Percentiles rank a stretch among this genome's conserved stretches.
phyloP scores from a whole-genome alignment of 176 grass and related monocot species.

The Miscanthus lutarioriparius region DNA sequence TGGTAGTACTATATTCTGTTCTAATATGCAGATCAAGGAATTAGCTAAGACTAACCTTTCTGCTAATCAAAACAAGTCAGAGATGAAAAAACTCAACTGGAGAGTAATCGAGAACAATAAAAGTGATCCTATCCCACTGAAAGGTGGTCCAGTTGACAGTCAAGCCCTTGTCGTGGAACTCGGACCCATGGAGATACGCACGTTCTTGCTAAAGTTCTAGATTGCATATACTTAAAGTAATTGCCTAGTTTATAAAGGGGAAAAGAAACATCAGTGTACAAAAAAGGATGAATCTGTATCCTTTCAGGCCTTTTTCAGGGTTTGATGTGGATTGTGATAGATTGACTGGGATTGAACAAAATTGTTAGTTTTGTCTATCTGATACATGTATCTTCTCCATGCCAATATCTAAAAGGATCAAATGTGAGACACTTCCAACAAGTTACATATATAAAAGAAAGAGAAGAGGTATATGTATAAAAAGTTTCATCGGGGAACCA shows the following conservation, averaged over 20 bases:
- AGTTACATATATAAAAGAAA: background rate
- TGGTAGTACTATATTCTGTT: background rate
- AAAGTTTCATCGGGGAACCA: background rate
- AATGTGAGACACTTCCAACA: background rate
- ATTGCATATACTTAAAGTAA: background rate
- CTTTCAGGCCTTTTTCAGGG: background rate
- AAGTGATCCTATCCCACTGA: conserved; percentile 35
- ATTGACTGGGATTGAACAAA: background rate
- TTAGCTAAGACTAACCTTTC: conserved; percentile 73
- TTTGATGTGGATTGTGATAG: background rate
- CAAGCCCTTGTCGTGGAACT: conserved; percentile 59
- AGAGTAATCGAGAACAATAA: conserved; percentile 32
- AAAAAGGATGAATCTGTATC: background rate
- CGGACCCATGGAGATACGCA: conserved; percentile 86
- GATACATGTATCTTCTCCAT: background rate
- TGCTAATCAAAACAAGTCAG: conserved; percentile 69
- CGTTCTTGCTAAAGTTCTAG: conserved; percentile 69
- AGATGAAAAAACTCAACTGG: conserved; percentile 70
- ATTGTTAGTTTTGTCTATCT: background rate
- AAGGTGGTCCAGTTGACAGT: conserved; percentile 54
- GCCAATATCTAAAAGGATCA: background rate
- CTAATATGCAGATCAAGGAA: conserved; percentile 60
- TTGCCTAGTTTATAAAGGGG: background rate
- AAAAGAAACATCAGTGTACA: background rate
- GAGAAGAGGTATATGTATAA: too few species aligned